Percentiles rank a stretch among this genome's conserved stretches.
Evolutionary conservation across 2,329 filamentous ascomycete genomes (phyloP).

Genomic region (Talaromyces sp.): DNA sequence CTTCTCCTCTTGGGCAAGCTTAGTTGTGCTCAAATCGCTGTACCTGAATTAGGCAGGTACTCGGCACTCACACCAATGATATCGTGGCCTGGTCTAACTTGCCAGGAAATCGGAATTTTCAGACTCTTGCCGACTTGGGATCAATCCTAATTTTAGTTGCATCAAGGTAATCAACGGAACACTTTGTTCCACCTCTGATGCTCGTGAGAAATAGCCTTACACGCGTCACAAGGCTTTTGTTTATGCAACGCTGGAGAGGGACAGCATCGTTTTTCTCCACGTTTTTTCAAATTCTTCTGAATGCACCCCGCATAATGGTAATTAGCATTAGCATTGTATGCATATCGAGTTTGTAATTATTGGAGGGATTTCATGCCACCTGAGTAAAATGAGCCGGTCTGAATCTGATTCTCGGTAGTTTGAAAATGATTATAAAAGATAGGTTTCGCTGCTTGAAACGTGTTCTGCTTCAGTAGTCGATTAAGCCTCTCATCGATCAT

Average conservation of each 20-base stretch:
- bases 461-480: not conserved
- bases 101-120: not conserved
- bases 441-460: not conserved
- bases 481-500: not conserved
- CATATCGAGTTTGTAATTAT: not conserved
- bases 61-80: not conserved
- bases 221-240: not conserved
- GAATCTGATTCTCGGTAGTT: not conserved
- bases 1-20: not conserved
- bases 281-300: not conserved
- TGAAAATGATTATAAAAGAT: not conserved
- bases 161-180: not conserved
- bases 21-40: not conserved
- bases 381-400: not conserved
- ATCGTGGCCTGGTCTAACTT: not conserved
- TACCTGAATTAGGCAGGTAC: not conserved
- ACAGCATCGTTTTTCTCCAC: not conserved
- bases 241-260: not conserved
- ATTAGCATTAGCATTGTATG: not conserved
- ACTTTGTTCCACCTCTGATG: constrained; percentile 15
- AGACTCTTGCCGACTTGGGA: not conserved
- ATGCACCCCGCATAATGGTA: not conserved
- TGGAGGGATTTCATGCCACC: not conserved
- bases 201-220: constrained; percentile 7
- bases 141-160: not conserved